Evolutionary conservation across 2,329 filamentous ascomycete genomes (phyloP).

Genomic region (Xylaria sp.): DNA sequence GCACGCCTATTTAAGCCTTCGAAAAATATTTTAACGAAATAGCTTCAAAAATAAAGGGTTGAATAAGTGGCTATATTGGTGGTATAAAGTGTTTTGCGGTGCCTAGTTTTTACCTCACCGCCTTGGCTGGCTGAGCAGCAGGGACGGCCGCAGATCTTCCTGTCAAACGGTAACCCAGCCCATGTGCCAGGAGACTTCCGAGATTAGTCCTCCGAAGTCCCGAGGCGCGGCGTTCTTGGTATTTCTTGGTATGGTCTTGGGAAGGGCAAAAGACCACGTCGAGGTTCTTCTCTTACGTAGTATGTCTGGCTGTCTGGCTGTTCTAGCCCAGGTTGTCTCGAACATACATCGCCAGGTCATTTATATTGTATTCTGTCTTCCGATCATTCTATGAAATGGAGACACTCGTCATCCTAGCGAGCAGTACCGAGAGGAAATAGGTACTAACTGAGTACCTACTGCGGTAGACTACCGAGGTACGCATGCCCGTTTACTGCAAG

Average conservation of each 20-base stretch:
- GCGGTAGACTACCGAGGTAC: neutral
- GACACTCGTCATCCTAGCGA: neutral
- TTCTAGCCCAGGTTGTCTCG: neutral
- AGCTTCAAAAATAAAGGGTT: too few relatives aligned
- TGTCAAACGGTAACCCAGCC: slow-evolving; percentile 19
- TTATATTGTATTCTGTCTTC: neutral
- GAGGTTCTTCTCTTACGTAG: neutral
- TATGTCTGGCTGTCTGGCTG: too few relatives aligned
- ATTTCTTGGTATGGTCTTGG: slow-evolving; percentile 32
- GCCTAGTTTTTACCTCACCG: too few relatives aligned
- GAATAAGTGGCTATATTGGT: too few relatives aligned
- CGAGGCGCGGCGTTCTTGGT: slow-evolving; percentile 31
- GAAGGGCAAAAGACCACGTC: neutral
- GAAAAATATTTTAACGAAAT: too few relatives aligned
- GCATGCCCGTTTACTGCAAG: slow-evolving; percentile 6
- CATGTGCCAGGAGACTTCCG: slow-evolving; percentile 23
- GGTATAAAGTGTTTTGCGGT: too few relatives aligned
- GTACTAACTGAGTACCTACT: neutral
- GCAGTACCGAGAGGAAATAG: neutral
- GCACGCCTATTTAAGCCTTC: too few relatives aligned
- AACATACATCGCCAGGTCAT: neutral
- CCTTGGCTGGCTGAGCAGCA: slow-evolving; percentile 12
- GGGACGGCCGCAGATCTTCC: slow-evolving; percentile 11
- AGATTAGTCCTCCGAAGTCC: slow-evolving; percentile 24
- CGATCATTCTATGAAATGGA: neutral